Base-by-base conservation (phyloP, 768 basidiomycete genomes). In the Russula compacta region DNA sequence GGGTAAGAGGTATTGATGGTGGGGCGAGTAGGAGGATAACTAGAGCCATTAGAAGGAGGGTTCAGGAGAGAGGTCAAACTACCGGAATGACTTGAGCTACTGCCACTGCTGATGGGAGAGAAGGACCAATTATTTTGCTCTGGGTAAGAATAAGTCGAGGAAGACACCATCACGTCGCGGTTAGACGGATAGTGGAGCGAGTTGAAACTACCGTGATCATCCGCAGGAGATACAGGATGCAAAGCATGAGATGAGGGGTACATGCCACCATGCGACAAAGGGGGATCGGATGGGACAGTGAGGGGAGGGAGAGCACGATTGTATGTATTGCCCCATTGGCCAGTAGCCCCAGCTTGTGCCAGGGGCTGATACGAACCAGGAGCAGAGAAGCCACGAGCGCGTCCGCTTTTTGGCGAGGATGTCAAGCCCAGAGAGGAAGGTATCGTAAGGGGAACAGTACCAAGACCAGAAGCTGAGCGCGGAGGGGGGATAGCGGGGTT, bases 31-130 rank as follows among this genome's bases (percentile, higher is more conserved):
- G 77, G 79, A 56, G 77, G 78, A 70, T 76, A 79, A 69, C 78
- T 64, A 42, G 71, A 73, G 63, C 70, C 73, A 15, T 72, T 76
- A 54, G 73, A 84, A 14, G 60, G 60, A 33, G 88, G 89, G 70
- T 92, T 92, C 64, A 92, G 73, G 49, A 92, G 77, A 10, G 88
- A 89, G 2, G 88, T 90, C 6, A 91, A 77, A 66, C 84, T 87
- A 61, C 86, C 83, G 55, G 85, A 85, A 67, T 88, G 85, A 59
- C 79, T 80, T 0, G 85, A 81, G 1, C 83, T 77, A 63, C 76
- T 78, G 62, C 77, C 78, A 69, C 80, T 81, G 66, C 69, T 78
- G 74, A 54, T 74, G 35, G 65, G 65, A n/a, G 65, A 66, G 73
- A 61, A 78, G 61, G 65, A 72, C 66, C 86, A 84, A 76, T 78